Conservation (phyloP, 495 filamentous ascomycete species). For the Hypoxylon perforatum region DNA sequence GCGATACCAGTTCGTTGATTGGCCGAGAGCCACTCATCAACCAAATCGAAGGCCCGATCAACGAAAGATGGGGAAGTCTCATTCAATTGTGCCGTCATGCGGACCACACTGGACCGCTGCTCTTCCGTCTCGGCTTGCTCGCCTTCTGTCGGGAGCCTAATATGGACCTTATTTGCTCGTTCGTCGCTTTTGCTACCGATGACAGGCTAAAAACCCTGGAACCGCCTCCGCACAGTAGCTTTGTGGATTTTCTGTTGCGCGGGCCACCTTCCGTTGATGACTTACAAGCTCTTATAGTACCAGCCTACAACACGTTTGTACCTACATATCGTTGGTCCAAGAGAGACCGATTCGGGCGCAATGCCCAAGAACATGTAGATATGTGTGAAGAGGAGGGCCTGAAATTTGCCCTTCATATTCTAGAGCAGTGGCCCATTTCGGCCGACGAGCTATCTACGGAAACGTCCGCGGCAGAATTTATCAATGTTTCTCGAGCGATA, state of each 20-base stretch:
- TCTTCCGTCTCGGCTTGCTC: constrained; percentile 45
- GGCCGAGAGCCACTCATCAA: constrained; percentile 43
- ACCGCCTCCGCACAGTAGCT: constrained; percentile 43
- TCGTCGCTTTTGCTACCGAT: constrained; percentile 46
- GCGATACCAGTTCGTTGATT: constrained; percentile 18
- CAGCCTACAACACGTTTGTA: constrained; percentile 20
- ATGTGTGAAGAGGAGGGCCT: constrained; percentile 41
- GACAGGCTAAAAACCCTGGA: constrained; percentile 39
- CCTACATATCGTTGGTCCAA: not conserved
- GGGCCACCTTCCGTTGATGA: constrained; percentile 42
- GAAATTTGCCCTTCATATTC: constrained; percentile 40
- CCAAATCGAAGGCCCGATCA: constrained; percentile 49
- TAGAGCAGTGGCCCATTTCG: constrained; percentile 50
- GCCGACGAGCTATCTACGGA: constrained; percentile 27
- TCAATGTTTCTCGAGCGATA: constrained; percentile 53
- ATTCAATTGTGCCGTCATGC: constrained; percentile 45
- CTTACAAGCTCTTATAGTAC: constrained; percentile 36
- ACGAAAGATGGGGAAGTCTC: constrained; percentile 52
- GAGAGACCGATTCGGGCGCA: constrained; percentile 25
- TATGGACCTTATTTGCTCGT: constrained; percentile 43
- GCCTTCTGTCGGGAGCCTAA: constrained; percentile 38
- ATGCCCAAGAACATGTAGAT: constrained; percentile 38
- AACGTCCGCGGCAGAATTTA: constrained; percentile 16
- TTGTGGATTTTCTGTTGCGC: constrained; percentile 46
- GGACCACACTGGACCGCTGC: constrained; percentile 32